Conservation (phyloP, 139 green algal species). For the Eudorina sp. region DNA sequence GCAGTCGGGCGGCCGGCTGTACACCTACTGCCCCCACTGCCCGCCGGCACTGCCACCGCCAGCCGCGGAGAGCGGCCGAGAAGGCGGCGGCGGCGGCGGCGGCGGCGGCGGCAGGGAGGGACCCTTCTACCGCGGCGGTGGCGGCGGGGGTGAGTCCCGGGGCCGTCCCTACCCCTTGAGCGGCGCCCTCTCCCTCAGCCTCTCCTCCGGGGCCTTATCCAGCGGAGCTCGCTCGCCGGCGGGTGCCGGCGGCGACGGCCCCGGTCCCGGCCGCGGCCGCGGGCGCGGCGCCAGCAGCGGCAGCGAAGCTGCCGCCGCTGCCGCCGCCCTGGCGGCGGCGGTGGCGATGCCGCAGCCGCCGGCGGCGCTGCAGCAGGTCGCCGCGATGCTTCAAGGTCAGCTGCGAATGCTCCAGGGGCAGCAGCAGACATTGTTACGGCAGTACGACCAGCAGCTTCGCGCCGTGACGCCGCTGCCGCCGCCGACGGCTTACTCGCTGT, state of each 20-base stretch:
- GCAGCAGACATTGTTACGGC: conserved; percentile 19
- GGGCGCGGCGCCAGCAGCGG: neutral
- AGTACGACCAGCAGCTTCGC: conserved; percentile 45
- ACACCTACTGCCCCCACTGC: conserved; percentile 44
- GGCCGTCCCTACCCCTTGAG: neutral
- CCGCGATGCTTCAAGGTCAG: conserved; percentile 28
- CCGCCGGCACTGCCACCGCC: neutral
- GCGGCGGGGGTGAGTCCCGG: neutral
- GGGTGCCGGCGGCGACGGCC: neutral
- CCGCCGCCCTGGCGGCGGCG: neutral
- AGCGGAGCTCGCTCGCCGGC: neutral
- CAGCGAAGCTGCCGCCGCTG: neutral
- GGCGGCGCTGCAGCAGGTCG: conserved; percentile 30
- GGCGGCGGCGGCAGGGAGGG: neutral
- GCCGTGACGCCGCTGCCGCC: neutral
- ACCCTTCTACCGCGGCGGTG: neutral
- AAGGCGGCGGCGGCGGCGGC: neutral
- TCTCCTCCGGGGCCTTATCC: neutral
- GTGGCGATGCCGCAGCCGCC: neutral
- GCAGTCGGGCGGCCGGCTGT: conserved; percentile 23
- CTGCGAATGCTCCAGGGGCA: conserved; percentile 33
- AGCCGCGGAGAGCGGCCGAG: too few relatives aligned
- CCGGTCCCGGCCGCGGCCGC: neutral
- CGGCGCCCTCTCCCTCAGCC: neutral
- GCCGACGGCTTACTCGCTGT: conserved; percentile 20